Percentiles rank a stretch among this genome's conserved stretches.
phyloP scores from a whole-genome alignment of 129 eudicot genomes.

The Lonicera japonica region DNA sequence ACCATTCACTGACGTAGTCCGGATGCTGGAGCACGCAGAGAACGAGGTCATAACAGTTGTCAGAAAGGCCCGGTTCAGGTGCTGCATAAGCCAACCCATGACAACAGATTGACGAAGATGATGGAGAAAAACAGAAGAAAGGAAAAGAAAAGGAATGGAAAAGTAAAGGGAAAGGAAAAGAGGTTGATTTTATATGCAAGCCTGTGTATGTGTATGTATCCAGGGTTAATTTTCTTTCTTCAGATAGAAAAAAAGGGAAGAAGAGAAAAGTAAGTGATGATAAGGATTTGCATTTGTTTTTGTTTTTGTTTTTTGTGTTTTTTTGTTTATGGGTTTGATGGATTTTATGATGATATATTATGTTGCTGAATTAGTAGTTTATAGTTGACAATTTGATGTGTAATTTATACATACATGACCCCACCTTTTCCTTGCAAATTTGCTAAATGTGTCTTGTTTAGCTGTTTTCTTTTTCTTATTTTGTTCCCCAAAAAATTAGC shows the following conservation, averaged over 20 bases:
- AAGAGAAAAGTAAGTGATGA: slow-evolving; percentile 45
- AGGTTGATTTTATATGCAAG: slow-evolving; percentile 43
- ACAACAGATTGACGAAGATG: slow-evolving; percentile 76
- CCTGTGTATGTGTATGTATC: slow-evolving; percentile 60
- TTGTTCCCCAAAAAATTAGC: too few relatives aligned
- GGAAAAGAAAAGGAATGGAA: slow-evolving; percentile 6
- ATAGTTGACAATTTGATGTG: slow-evolving; percentile 69
- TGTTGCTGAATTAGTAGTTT: slow-evolving; percentile 58
- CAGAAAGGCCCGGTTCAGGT: slow-evolving; percentile 98
- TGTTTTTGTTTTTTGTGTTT: slow-evolving; percentile 27
- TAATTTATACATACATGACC: slow-evolving; percentile 30
- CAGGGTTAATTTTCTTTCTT: slow-evolving; percentile 72
- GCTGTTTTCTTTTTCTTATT: too few relatives aligned
- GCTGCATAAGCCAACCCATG: slow-evolving; percentile 96
- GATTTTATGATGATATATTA: slow-evolving; percentile 21
- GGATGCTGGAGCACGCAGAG: slow-evolving; percentile 92
- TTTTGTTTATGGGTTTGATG: slow-evolving; percentile 31
- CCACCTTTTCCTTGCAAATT: neutral
- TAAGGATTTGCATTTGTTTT: slow-evolving; percentile 37
- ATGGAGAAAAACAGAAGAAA: slow-evolving; percentile 1
- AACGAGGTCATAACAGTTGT: slow-evolving; percentile 80
- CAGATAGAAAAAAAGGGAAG: slow-evolving; percentile 35
- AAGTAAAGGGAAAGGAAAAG: slow-evolving; percentile 26
- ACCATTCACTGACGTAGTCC: slow-evolving; percentile 70
- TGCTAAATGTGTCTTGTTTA: too few relatives aligned